Evolutionary conservation across 352 stramenopile genomes (phyloP).

Genomic region (Phytopythium mirpurense): DNA sequence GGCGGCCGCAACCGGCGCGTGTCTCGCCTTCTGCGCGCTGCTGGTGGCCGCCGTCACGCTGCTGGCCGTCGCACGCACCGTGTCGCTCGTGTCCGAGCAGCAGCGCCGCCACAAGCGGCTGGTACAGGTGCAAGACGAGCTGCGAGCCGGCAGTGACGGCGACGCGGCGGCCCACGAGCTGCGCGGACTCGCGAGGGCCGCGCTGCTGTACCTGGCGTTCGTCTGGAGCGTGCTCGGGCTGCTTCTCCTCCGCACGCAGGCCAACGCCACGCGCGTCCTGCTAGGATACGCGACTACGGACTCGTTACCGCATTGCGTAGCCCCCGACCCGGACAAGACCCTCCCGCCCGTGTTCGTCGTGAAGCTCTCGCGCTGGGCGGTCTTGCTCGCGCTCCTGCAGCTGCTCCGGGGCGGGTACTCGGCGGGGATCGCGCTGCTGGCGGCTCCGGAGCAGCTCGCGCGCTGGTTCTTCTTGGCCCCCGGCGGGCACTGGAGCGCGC

Average conservation of each 20-base stretch:
- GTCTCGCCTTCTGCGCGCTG: slow-evolving; percentile 4
- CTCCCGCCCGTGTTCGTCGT: slow-evolving; percentile 3
- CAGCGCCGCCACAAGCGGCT: neutral
- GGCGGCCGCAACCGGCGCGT: neutral
- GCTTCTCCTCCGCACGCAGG: slow-evolving; percentile 17
- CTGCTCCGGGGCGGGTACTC: slow-evolving; percentile 4
- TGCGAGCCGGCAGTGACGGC: neutral
- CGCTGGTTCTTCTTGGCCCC: slow-evolving; percentile 5
- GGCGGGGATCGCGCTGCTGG: neutral
- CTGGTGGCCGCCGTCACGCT: slow-evolving; percentile 14
- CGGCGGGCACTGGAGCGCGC: neutral
- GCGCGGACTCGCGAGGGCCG: slow-evolving; percentile 13
- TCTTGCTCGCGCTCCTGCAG: slow-evolving; percentile 2
- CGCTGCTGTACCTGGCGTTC: slow-evolving; percentile 17
- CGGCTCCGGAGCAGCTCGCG: neutral
- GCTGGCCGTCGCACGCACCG: slow-evolving; percentile 6
- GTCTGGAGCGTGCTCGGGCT: slow-evolving; percentile 18
- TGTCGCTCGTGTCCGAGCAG: neutral
- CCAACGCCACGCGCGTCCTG: slow-evolving; percentile 14
- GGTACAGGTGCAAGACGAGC: neutral
- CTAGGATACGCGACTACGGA: slow-evolving; percentile 9
- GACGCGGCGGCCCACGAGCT: neutral
- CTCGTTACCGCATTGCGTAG: neutral
- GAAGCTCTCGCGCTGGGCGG: neutral
- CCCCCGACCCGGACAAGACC: neutral